Percentiles rank a stretch among this genome's conserved stretches.
Conservation (phyloP, 306 rosid genomes). For the Prunus davidiana region DNA sequence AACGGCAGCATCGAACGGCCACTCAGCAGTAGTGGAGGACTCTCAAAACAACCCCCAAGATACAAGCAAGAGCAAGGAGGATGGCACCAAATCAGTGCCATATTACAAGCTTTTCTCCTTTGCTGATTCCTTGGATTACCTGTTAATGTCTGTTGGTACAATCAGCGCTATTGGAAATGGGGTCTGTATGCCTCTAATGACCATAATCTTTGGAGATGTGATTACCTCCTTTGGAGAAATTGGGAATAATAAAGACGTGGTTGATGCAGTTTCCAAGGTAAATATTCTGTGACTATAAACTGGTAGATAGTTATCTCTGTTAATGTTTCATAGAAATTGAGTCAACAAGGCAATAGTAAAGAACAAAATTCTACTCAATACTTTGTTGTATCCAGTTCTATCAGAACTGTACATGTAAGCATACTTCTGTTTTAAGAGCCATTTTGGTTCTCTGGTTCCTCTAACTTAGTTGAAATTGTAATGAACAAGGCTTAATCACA, state of each 20-base stretch:
- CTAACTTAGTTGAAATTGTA: not conserved
- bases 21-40: not conserved
- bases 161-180: constrained; percentile 64
- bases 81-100: constrained; percentile 43
- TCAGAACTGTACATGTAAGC: not conserved
- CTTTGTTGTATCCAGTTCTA: no score
- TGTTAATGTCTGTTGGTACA: constrained; percentile 63
- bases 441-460: not conserved
- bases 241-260: constrained; percentile 23
- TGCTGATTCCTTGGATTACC: constrained; percentile 60
- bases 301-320: not conserved
- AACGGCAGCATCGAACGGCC: constrained; percentile 25
- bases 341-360: not conserved
- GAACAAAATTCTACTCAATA: not conserved
- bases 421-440: not conserved
- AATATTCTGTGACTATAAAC: not conserved
- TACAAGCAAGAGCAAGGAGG: constrained; percentile 31
- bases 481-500: not conserved
- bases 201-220: constrained; percentile 53
- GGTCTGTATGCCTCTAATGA: constrained; percentile 52
- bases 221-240: constrained; percentile 63
- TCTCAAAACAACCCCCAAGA: constrained; percentile 29
- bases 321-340: not conserved
- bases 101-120: constrained; percentile 77
- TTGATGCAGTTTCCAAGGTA: constrained; percentile 62